Conservation (phyloP, 1,139 yeast genomes). For the Lipomyces yarrowii region DNA sequence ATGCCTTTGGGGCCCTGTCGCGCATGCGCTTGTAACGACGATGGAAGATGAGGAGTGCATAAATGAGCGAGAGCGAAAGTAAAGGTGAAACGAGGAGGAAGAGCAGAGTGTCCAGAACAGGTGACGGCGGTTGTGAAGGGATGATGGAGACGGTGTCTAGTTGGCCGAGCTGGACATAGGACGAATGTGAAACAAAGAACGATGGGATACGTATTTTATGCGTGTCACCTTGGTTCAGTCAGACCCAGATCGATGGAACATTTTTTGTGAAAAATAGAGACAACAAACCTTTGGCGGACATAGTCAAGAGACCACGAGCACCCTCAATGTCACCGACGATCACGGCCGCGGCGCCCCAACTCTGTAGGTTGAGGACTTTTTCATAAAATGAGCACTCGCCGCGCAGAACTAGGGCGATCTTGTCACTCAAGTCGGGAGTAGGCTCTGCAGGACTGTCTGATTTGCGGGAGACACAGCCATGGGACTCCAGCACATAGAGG, state of each 20-base stretch:
- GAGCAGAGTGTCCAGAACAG: conserved; percentile 44
- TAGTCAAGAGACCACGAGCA: conserved; percentile 43
- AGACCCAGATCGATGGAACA: not conserved
- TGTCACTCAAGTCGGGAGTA: conserved; percentile 34
- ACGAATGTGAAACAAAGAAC: conserved; percentile 43
- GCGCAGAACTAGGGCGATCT: conserved; percentile 43
- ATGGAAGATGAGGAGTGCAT: conserved; percentile 44
- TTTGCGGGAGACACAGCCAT: conserved; percentile 33
- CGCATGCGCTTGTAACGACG: conserved; percentile 42
- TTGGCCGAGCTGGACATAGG: conserved; percentile 39
- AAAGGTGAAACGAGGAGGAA: conserved; percentile 48
- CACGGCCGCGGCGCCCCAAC: conserved; percentile 48
- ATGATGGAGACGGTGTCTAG: conserved; percentile 40
- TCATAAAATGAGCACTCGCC: conserved; percentile 48
- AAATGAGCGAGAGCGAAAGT: conserved; percentile 46
- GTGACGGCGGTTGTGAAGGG: conserved; percentile 40
- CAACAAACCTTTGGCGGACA: conserved; percentile 39
- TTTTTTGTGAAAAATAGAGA: not conserved
- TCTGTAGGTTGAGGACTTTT: conserved; percentile 45
- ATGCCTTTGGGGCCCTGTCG: conserved; percentile 45
- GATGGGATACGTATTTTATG: conserved; percentile 44
- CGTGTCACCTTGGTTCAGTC: conserved; percentile 30
- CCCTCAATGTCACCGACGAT: conserved; percentile 46
- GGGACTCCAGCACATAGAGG: conserved; percentile 43
- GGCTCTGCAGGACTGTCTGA: conserved; percentile 15